Base-by-base conservation (phyloP, 2,329 filamentous ascomycete genomes). In the Xylariales sp. region DNA sequence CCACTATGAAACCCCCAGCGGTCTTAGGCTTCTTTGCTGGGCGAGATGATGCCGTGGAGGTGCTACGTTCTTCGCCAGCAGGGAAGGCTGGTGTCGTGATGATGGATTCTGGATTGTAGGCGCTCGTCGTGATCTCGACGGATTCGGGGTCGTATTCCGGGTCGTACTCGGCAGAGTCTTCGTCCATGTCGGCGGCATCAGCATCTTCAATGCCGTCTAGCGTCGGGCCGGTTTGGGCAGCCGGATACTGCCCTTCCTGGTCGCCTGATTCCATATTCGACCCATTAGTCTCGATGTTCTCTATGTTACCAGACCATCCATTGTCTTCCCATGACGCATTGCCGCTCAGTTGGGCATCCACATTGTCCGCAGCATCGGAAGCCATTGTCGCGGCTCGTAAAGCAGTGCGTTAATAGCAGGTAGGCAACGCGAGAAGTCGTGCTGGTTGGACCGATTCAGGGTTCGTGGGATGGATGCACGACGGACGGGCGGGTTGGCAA, bases 1-100 rank as follows among this genome's bases (percentile, higher is more conserved):
- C 86, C 73, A 89, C 83, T 75, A 89, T 79, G 79, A 89, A 89
- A 52, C 87, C 87, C 49, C 86, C 87, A 30, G 85, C 84, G 68
- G 84, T 87, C 78, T 87, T 88, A 41, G 85, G 88, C 78, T 90
- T 91, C 76, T 81, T 85, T 73, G 76, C 78, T 64, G 78, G 81
- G 69, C 79, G 81, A 71, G 77, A 77, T 64, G 76, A 78, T 54
- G 77, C 75, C 53, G 77, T 75, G 45, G 76, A 75, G 32, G 72
- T 71, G 39, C 72, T 72, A 49, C 74, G 75, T 70, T 80, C 78
- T 68, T 75, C 72, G 12, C 68, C 63, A 68, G 74, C 76, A 54
- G 73, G 73, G 28, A 69, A 68, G 7, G 68, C 50, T 53, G 73
- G 61, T 46, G 75, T 73, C 59, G 76, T 72, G 57, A 84, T 81